Percentiles rank a stretch among this genome's conserved stretches.
Conservation (phyloP, 176 grass and related monocot species). For the Cymbopogon citratus region DNA sequence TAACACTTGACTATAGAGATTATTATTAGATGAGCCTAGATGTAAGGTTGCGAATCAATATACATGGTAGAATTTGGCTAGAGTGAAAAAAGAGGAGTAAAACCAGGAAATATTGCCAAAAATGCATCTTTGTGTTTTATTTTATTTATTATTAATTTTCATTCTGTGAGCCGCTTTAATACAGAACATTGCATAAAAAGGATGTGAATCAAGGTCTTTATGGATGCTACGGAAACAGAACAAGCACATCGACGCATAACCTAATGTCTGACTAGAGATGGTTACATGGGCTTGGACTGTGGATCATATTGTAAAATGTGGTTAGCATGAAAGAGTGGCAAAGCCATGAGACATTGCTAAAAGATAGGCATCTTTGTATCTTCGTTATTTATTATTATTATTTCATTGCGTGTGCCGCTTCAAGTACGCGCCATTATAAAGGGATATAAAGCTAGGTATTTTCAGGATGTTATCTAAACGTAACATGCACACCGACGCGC, state of each 20-base stretch:
- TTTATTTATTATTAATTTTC: background rate
- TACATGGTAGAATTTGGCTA: background rate
- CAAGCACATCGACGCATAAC: background rate
- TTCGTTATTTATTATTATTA: background rate
- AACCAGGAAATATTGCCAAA: background rate
- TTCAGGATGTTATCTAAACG: background rate
- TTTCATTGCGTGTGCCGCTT: background rate
- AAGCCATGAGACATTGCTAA: background rate
- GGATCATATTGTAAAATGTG: background rate
- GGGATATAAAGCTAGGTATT: background rate
- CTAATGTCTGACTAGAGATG: background rate
- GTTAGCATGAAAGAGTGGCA: background rate
- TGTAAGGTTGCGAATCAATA: rapidly evolving
- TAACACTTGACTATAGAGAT: no score
- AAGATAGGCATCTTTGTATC: no score
- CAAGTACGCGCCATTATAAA: no score
- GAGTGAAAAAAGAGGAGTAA: background rate
- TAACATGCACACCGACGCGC: background rate
- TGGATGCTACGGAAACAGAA: background rate
- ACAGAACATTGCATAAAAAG: background rate
- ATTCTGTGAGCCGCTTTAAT: background rate
- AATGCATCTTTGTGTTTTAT: background rate
- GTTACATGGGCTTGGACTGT: background rate
- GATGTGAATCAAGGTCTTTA: no score
- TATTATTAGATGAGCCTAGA: background rate